Evolutionary conservation across 2,329 filamentous ascomycete species (phyloP).

Genomic region (Dothideomycetes sp.): DNA sequence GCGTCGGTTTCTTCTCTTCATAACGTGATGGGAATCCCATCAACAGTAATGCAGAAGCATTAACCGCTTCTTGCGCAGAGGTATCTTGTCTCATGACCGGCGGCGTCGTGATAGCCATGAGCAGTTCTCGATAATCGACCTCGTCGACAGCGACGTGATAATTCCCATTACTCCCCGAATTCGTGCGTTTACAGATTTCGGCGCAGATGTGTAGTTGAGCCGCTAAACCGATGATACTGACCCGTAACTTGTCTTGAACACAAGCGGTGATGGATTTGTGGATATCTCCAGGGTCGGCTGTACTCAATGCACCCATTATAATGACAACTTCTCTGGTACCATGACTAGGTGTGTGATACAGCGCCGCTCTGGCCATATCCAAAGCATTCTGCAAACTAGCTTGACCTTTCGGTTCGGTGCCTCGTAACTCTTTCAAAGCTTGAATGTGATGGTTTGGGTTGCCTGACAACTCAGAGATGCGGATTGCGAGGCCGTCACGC

Average conservation of each 20-base stretch:
- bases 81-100: constrained; percentile 59
- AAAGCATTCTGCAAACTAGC: constrained; percentile 77
- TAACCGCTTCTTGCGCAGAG: constrained; percentile 13
- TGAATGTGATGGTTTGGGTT: constrained; percentile 84
- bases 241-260: constrained; percentile 72
- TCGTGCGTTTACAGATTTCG: constrained; percentile 81
- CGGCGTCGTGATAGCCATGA: constrained; percentile 81
- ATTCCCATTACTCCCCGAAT: constrained; percentile 62
- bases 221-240: constrained; percentile 80
- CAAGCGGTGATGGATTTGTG: constrained; percentile 77
- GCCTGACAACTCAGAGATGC: constrained; percentile 81
- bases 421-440: constrained; percentile 51
- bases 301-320: constrained; percentile 81
- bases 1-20: constrained; percentile 60
- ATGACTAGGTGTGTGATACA: constrained; percentile 90
- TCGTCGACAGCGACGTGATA: constrained; percentile 85
- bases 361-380: constrained; percentile 82
- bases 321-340: constrained; percentile 89
- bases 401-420: constrained; percentile 40
- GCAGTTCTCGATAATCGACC: constrained; percentile 77
- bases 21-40: constrained; percentile 95
- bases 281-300: constrained; percentile 89
- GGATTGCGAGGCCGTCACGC: constrained; percentile 79
- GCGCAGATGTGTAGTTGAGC: constrained; percentile 88
- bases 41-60: constrained; percentile 60